Percentiles rank a stretch among this genome's conserved stretches.
Conservation (phyloP, 805 yeast species). For the Ogataea minuta region DNA sequence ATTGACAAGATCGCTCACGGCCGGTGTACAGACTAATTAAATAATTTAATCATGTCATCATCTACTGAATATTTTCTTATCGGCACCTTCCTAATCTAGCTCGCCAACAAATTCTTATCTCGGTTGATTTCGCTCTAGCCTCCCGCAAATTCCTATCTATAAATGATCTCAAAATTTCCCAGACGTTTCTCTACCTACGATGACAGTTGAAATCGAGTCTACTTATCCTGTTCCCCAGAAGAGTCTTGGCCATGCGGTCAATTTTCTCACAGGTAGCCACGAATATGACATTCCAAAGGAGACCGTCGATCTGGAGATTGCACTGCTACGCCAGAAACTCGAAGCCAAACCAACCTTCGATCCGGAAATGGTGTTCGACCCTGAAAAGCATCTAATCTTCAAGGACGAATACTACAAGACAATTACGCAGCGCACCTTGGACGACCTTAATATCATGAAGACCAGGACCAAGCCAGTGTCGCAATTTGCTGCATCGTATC, state of each 20-base stretch:
- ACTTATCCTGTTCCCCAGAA: conserved; percentile 23
- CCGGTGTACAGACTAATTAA: conserved; percentile 47
- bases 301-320: conserved; percentile 27
- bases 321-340: conserved; percentile 16
- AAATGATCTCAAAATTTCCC: not conserved
- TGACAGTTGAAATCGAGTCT: conserved; percentile 19
- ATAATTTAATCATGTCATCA: not conserved
- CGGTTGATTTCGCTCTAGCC: not conserved
- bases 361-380: conserved; percentile 36
- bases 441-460: conserved; percentile 35
- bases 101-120: conserved; percentile 4
- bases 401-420: conserved; percentile 35
- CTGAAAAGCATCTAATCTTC: conserved; percentile 36
- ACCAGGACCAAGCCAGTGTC: conserved; percentile 31
- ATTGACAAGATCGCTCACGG: conserved; percentile 47
- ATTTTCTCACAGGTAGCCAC: conserved; percentile 18
- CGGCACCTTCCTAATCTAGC: conserved; percentile 8
- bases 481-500: conserved; percentile 47
- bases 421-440: conserved; percentile 37
- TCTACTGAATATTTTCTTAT: conserved; percentile 1
- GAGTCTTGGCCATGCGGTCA: conserved; percentile 20
- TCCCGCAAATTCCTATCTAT: no score
- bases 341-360: conserved; percentile 29
- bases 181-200: not conserved
- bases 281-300: conserved; percentile 24